These are phyloP conservation scores for Talaromyces funiculosus DNA, from an alignment of 2,329 filamentous ascomycete genomes.

Conservation along the genomic window DNA sequence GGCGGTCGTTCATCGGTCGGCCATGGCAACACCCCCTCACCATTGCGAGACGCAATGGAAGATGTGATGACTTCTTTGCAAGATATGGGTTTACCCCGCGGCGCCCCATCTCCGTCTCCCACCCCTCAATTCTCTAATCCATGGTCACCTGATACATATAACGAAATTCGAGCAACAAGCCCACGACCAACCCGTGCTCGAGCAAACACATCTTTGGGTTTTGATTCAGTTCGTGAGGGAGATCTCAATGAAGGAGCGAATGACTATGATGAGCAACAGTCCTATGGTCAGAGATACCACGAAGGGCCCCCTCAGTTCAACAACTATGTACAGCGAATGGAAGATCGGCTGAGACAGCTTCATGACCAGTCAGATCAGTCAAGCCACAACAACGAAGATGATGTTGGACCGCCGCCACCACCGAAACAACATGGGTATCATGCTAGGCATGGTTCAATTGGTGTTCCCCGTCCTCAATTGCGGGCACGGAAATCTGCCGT, in stretches of 20 bases:
- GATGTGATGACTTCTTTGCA: slow-evolving; percentile 94
- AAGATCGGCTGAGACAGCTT: slow-evolving; percentile 68
- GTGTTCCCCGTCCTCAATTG: slow-evolving; percentile 32
- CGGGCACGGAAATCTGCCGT: slow-evolving; percentile 53
- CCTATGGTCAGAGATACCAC: slow-evolving; percentile 48
- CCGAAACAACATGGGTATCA: slow-evolving; percentile 49
- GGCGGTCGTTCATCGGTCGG: slow-evolving; percentile 12
- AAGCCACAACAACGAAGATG: slow-evolving; percentile 33
- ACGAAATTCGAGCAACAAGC: slow-evolving; percentile 39
- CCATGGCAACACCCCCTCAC: slow-evolving; percentile 72
- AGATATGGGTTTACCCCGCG: slow-evolving; percentile 66
- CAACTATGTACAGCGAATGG: slow-evolving; percentile 90
- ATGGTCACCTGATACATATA: slow-evolving; percentile 90
- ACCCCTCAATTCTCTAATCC: slow-evolving; percentile 55
- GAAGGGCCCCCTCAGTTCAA: slow-evolving; percentile 65
- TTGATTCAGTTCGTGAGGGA: slow-evolving; percentile 48
- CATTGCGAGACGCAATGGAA: slow-evolving; percentile 91
- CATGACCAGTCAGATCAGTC: slow-evolving; percentile 55
- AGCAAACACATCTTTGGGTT: slow-evolving; percentile 70
- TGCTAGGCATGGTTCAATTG: slow-evolving; percentile 39
- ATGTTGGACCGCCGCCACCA: slow-evolving; percentile 54
- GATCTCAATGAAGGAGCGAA: slow-evolving; percentile 44
- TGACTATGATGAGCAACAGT: slow-evolving; percentile 50
- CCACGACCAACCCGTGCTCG: slow-evolving; percentile 39
- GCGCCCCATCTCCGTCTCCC: slow-evolving; percentile 47